Evolutionary conservation across 1,284 basidiomycete species (phyloP), one percentile per base, ranked within the genome.

Genomic region (Neotropicomus parvogracilis): DNA sequence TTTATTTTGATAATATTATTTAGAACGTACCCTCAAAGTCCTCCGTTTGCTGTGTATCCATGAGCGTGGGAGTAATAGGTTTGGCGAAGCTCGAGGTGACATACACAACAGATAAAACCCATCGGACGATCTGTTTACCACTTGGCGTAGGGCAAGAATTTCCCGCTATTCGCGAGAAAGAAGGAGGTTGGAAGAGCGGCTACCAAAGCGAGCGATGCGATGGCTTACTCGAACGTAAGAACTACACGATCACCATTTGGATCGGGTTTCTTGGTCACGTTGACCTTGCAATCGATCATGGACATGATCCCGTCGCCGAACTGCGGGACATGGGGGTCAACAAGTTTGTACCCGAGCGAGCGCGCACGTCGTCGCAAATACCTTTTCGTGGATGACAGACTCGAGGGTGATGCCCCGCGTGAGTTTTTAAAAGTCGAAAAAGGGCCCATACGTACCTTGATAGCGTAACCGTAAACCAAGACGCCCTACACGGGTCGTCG

Each of bases 261-360:
- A 59, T 92, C 83, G 12, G 75, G 70, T 68, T 91, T 91, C 70
- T 78, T 83, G 50, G 82, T 77, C 34, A 94, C 74, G 26, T 74
- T 75, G 35, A 91, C 78, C 53, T 80, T 80, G 68, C 90, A 93
- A 64, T 90, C 88, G 52, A 94, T 93, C 77, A 93, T 89, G 16
- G 85, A 88, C 88, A 92, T 91, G 58, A 93, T 93, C 4, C 91
- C 89, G 62, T 93, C 91, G 4, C 91, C 91, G 55, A 92, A 93
- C 86, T 89, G 44, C 8, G 13, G 11, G 28, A 37, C 24, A 21
- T 6, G 2, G 31, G 24, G 32, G 40, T n/a, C n/a, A n/a, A n/a
- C n/a, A n/a, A 54, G 44, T 37, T 32, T 29, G 34, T 33, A 10
- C 12, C 6, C 4, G 0, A 19, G 8, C 6, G 21, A 24, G 6